Evolutionary conservation across 768 basidiomycete genomes (phyloP), one percentile per base, ranked within the genome.

Genomic region (Pleurotus sapidus): DNA sequence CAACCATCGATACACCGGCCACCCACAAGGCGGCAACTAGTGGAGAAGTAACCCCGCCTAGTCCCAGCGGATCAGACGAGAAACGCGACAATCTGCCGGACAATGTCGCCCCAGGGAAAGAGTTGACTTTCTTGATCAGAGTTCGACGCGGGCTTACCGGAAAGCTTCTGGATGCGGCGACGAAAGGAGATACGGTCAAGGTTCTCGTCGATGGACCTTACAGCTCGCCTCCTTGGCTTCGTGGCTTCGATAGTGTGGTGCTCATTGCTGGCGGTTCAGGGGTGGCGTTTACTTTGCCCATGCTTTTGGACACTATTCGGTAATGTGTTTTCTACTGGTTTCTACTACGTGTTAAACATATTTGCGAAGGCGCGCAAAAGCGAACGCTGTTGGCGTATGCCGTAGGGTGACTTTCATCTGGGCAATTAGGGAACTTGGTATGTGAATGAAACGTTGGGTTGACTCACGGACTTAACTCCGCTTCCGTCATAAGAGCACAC

Each of bases 151-250:
- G 89, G 0, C 84, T 88, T 64, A 89, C 88, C 3, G 75, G 73
- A 61, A 72, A 76, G 0, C 68, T 86, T 14, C 64, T 68, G 45
- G 64, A 76, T 47, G 66, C 55, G 1, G 77, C 73, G 2, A 57
- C 51, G 4, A 46, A 60, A 15, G 51, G 59, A 8, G 40, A 59
- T 46, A 65, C 65, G 15, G 68, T 82, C 39, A 74, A 74, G 27
- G 76, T 82, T 11, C 74, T 83, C 39, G 60, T 89, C 1, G 87
- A 88, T 38, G 85, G 85, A 3, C 85, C 85, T 6, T 86, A 86
- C 57, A 78, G 84, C 4, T 61, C 65, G 1, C 72, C 77, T 0
- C 79, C 79, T 0, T 64, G 72, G 40, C 61, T 84, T 48, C 61
- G 62, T 3, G 66, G 68, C 2, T 82, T 74, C 49, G 74, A 80